These are phyloP conservation scores for Nicotiana undulata DNA, from an alignment of 257 asterid genomes.

Conservation along the genomic window DNA sequence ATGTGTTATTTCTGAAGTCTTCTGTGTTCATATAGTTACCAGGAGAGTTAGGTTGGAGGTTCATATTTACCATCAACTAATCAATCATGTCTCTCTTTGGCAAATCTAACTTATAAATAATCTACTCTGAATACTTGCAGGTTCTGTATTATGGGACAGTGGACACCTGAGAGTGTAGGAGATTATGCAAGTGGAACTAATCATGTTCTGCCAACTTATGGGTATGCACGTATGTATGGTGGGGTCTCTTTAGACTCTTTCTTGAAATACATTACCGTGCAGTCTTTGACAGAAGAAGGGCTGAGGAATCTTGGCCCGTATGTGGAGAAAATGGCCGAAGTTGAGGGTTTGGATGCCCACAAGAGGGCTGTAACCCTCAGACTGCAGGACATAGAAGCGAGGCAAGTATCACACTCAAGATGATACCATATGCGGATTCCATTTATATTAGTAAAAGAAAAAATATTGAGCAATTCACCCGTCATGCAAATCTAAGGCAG, in stretches of 20 bases:
- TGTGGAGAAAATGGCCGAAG: conserved; percentile 85
- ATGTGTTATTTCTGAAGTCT: neutral
- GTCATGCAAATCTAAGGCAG: neutral
- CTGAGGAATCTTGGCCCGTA: conserved; percentile 79
- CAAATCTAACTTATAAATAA: neutral
- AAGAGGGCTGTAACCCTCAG: conserved; percentile 91
- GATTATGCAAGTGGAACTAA: conserved; percentile 95
- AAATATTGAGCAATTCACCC: neutral
- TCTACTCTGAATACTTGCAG: conserved; percentile 26
- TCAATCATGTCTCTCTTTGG: neutral
- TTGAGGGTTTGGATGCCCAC: conserved; percentile 96
- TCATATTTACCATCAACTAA: neutral
- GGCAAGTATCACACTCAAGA: conserved; percentile 8
- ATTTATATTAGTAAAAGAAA: neutral
- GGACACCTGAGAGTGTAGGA: conserved; percentile 97
- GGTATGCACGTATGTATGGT: conserved; percentile 88
- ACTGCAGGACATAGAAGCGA: conserved; percentile 70
- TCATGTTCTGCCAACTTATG: conserved; percentile 95
- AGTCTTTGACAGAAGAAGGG: conserved; percentile 87
- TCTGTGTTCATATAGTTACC: neutral
- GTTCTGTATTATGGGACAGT: conserved; percentile 79
- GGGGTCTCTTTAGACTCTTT: conserved; percentile 89
- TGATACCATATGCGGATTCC: neutral
- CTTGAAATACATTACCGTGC: conserved; percentile 81
- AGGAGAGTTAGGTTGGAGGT: neutral